Conservation (phyloP, 768 basidiomycete species). For the Chiua virens region DNA sequence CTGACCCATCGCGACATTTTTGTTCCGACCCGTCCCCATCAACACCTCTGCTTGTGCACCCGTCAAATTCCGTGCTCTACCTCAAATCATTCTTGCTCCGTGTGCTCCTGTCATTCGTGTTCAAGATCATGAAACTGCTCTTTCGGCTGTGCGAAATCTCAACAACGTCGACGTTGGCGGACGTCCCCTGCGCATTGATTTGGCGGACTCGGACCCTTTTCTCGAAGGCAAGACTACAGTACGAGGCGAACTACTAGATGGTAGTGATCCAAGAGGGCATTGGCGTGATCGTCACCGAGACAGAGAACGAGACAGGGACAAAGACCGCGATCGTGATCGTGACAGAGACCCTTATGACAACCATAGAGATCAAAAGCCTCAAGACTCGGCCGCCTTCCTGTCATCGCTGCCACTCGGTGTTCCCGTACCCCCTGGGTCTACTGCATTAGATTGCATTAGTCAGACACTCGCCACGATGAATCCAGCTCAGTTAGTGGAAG, state of each 20-base stretch:
- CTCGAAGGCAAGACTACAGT: constrained; percentile 89
- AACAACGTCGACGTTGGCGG: constrained; percentile 93
- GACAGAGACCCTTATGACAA: constrained; percentile 38
- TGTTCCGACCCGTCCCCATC: constrained; percentile 8
- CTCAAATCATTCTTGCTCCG: too few relatives aligned
- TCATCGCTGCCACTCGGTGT: constrained; percentile 73
- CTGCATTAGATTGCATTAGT: constrained; percentile 79
- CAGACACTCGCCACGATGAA: constrained; percentile 82
- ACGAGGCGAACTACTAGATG: constrained; percentile 76
- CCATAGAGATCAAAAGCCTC: constrained; percentile 33
- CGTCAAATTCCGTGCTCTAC: constrained; percentile 6
- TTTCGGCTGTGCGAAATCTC: constrained; percentile 93
- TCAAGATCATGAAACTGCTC: constrained; percentile 92
- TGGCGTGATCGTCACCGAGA: constrained; percentile 49
- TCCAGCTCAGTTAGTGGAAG: constrained; percentile 85
- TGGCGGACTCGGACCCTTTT: constrained; percentile 91
- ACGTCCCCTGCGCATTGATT: constrained; percentile 88
- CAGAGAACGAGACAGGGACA: constrained; percentile 49
- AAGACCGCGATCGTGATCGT: constrained; percentile 53
- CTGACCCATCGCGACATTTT: constrained; percentile 39
- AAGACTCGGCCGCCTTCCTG: constrained; percentile 57
- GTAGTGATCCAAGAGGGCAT: constrained; percentile 42
- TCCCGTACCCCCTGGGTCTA: constrained; percentile 67
- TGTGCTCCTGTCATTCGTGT: constrained; percentile 16
- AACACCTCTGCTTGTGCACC: not conserved